Evolutionary conservation across 805 yeast genomes (phyloP).

Genomic region (Kodamaea fukazawae): DNA sequence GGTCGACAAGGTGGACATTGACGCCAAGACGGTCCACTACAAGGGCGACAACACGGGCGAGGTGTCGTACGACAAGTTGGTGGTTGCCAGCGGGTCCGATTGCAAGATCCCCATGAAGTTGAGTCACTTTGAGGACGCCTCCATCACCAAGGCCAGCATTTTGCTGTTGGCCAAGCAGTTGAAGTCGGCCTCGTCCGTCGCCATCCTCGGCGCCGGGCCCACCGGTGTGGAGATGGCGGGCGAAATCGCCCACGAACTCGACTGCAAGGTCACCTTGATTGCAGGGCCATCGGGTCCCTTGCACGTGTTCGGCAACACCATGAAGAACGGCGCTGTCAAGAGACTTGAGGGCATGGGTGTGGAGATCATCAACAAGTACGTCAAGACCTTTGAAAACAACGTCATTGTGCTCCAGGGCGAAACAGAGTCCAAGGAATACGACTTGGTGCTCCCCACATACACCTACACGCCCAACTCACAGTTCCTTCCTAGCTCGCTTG

Average conservation of each 20-base stretch:
- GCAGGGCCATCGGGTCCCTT: slow-evolving; percentile 23
- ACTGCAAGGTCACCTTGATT: slow-evolving; percentile 23
- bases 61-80: slow-evolving; percentile 27
- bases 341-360: slow-evolving; percentile 20
- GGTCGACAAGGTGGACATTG: slow-evolving; percentile 27
- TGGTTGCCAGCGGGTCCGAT: slow-evolving; percentile 35
- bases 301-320: slow-evolving; percentile 14
- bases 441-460: slow-evolving; percentile 28
- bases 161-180: slow-evolving; percentile 16
- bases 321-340: slow-evolving; percentile 13
- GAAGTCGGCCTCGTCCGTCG: slow-evolving; percentile 25
- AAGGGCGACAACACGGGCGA: slow-evolving; percentile 10
- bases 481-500: slow-evolving; percentile 23
- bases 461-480: slow-evolving; percentile 31
- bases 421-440: slow-evolving; percentile 17
- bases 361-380: slow-evolving; percentile 20
- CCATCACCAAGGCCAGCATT: slow-evolving; percentile 15
- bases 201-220: slow-evolving; percentile 36
- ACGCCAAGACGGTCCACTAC: slow-evolving; percentile 17
- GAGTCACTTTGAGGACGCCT: slow-evolving; percentile 15
- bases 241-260: slow-evolving; percentile 26
- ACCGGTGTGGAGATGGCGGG: slow-evolving; percentile 39
- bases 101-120: slow-evolving; percentile 24
- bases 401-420: slow-evolving; percentile 19
- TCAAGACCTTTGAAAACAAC: slow-evolving; percentile 7